Evolutionary conservation across 305 asterid species (phyloP).

Genomic region (Solanum aculeatissimum): DNA sequence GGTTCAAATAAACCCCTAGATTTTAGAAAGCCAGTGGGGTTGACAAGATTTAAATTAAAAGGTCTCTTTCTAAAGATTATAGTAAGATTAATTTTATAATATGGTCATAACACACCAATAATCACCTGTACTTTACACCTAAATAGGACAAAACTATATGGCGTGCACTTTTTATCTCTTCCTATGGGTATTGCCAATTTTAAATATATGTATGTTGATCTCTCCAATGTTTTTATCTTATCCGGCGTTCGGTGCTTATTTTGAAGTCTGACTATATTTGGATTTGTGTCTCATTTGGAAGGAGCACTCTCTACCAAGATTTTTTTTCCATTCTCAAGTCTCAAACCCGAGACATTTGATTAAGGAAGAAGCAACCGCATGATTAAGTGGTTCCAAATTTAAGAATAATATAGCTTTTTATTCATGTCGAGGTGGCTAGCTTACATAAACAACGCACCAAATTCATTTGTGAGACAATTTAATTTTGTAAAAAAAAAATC

Average conservation of each 20-base stretch:
- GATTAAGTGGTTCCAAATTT: constrained; percentile 5
- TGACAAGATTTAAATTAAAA: neutral
- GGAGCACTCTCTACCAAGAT: too few relatives aligned
- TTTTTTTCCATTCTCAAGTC: too few relatives aligned
- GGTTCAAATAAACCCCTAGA: neutral
- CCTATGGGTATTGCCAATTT: neutral
- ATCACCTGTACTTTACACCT: neutral
- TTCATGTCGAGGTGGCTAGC: neutral
- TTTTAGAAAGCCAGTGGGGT: neutral
- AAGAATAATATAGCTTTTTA: neutral
- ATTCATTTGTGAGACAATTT: neutral
- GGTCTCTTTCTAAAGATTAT: neutral
- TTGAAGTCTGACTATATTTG: too few relatives aligned
- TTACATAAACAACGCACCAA: neutral
- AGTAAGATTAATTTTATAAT: neutral
- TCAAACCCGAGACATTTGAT: too few relatives aligned
- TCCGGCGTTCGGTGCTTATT: too few relatives aligned
- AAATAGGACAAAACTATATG: neutral
- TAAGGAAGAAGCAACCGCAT: too few relatives aligned
- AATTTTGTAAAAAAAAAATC: neutral
- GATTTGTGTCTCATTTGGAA: too few relatives aligned
- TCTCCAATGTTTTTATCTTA: neutral
- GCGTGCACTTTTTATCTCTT: neutral
- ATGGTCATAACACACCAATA: neutral
- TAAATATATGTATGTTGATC: neutral